phyloP scores from a whole-genome alignment of 2,329 filamentous ascomycete genomes.

The Pyrenochaeta sp. region DNA sequence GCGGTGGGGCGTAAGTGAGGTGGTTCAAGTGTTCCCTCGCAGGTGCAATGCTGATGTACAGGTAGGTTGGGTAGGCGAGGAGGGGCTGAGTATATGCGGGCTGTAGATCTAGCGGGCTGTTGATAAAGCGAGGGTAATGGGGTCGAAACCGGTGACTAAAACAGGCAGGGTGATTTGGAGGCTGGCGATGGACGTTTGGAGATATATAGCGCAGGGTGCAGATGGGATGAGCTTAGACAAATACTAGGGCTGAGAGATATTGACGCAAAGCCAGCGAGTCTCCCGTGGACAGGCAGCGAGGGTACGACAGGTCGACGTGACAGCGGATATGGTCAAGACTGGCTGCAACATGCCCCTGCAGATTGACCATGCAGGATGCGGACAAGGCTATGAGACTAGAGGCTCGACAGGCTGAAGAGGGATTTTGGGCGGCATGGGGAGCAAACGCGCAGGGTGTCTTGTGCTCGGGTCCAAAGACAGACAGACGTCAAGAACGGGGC shows the following conservation, averaged over 20 bases:
- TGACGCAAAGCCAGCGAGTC: slow-evolving; percentile 34
- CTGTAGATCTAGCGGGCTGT: slow-evolving; percentile 40
- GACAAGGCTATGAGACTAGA: slow-evolving; percentile 47
- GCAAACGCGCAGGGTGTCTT: slow-evolving; percentile 47
- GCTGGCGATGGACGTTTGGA: slow-evolving; percentile 42
- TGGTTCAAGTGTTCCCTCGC: slow-evolving; percentile 17
- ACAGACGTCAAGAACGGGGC: slow-evolving; percentile 39
- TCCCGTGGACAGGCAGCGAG: slow-evolving; percentile 35
- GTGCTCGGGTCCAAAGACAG: slow-evolving; percentile 43
- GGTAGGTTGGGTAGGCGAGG: slow-evolving; percentile 31
- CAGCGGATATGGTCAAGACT: slow-evolving; percentile 44
- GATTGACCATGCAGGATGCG: slow-evolving; percentile 44
- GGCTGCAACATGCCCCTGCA: slow-evolving; percentile 46
- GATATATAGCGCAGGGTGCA: slow-evolving; percentile 46
- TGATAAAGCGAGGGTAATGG: slow-evolving; percentile 43
- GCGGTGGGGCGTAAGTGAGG: slow-evolving; percentile 19
- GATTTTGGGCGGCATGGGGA: slow-evolving; percentile 41
- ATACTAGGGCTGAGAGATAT: slow-evolving; percentile 41
- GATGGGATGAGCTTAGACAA: slow-evolving; percentile 41
- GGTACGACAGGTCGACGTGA: slow-evolving; percentile 43
- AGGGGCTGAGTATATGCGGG: slow-evolving; percentile 45
- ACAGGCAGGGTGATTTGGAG: slow-evolving; percentile 33
- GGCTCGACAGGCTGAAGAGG: slow-evolving; percentile 34
- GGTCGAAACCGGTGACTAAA: slow-evolving; percentile 46
- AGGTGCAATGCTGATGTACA: slow-evolving; percentile 14